Evolutionary conservation across 345 rosid species (phyloP).

Genomic region (Eutrema yunnanense): DNA sequence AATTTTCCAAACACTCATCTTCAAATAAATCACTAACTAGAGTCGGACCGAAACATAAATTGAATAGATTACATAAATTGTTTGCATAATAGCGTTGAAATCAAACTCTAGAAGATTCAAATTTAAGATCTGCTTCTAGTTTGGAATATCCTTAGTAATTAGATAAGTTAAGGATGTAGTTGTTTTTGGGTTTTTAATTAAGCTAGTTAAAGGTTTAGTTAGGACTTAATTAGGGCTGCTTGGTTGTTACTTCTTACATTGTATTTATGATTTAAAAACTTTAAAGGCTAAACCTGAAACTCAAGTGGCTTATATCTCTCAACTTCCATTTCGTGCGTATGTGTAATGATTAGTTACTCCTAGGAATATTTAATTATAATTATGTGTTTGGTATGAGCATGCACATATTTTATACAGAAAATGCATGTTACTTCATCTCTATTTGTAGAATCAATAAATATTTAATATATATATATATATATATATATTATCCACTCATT

Average conservation of each 20-base stretch:
- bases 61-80: neutral
- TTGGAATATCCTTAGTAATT: neutral
- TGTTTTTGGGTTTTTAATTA: no score
- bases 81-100: neutral
- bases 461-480: neutral
- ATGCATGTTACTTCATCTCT: conserved; percentile 13
- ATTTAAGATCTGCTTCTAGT: neutral
- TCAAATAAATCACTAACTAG: neutral
- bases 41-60: neutral
- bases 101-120: neutral
- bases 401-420: conserved; percentile 2
- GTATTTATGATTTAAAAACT: neutral
- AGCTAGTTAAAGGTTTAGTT: neutral
- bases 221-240: neutral
- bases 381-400: conserved; percentile 19
- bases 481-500: neutral
- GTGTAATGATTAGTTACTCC: conserved; percentile 12
- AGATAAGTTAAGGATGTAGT: neutral
- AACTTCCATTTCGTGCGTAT: neutral
- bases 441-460: neutral
- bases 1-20: neutral
- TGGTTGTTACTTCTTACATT: neutral
- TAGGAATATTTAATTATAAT: neutral
- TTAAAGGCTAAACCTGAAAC: conserved; percentile 7
- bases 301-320: conserved; percentile 8